Conservation (phyloP, 306 rosid species). For the Acacia crassicarpa region DNA sequence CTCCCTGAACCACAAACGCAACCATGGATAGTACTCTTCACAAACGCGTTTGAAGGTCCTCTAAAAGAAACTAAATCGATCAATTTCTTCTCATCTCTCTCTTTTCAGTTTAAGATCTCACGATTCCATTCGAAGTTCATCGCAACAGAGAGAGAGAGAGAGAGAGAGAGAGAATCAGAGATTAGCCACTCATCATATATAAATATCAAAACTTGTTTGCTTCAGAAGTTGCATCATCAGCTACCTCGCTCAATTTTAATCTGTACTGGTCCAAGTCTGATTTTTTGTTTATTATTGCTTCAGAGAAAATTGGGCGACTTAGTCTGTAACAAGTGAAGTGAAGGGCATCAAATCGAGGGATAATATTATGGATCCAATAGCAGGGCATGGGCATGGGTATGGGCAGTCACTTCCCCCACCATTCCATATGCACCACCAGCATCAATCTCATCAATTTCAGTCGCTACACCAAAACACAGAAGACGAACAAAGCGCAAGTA, state of each 20-base stretch:
- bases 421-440: conserved; percentile 71
- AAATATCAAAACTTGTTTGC: not conserved
- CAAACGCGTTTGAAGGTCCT: not conserved
- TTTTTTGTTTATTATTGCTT: not conserved
- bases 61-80: not conserved
- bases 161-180: not conserved
- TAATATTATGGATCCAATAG: conserved; percentile 56
- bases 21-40: not conserved
- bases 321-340: not conserved
- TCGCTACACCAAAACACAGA: conserved; percentile 56
- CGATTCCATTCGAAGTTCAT: not conserved
- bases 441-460: conserved; percentile 42
- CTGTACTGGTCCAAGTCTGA: not conserved
- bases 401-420: conserved; percentile 93
- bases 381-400: conserved; percentile 40
- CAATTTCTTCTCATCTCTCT: not conserved
- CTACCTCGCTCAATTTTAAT: not conserved
- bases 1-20: not conserved
- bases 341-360: not conserved
- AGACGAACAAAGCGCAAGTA: conserved; percentile 80
- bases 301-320: not conserved
- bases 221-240: not conserved
- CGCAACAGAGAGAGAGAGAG: not conserved
- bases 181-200: not conserved
- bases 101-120: not conserved